Evolutionary conservation across 768 basidiomycete species (phyloP).

Genomic region (Leucocoprinus leucothites): DNA sequence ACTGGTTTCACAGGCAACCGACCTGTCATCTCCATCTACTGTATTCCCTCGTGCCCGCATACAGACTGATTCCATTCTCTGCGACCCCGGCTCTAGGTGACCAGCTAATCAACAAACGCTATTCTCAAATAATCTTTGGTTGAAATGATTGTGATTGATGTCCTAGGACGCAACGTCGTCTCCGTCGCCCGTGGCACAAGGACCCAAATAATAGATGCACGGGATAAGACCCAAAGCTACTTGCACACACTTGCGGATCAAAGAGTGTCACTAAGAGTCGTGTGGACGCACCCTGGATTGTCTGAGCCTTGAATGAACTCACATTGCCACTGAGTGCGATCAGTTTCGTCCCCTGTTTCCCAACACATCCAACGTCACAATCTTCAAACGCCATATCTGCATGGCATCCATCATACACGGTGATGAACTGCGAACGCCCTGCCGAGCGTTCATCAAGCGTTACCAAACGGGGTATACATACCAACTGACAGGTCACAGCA

Average conservation of each 20-base stretch:
- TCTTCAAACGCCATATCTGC: background rate
- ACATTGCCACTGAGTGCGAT: background rate
- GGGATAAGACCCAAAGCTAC: no score
- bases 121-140: no score
- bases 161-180: no score
- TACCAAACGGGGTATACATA: background rate
- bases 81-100: background rate
- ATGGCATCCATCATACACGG: background rate
- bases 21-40: background rate
- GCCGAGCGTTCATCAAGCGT: background rate
- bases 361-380: no score
- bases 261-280: no score
- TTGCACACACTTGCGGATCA: no score
- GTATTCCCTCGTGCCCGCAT: background rate
- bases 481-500: background rate
- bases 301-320: no score
- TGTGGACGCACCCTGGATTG: no score
- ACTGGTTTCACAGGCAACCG: conserved; percentile 9
- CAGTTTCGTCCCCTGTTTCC: background rate
- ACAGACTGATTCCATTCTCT: background rate
- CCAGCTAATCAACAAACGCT: background rate
- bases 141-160: no score
- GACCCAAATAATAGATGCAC: no score
- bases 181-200: no score
- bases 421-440: background rate